Base-by-base conservation (phyloP, 345 rosid genomes). In the Bruguiera sexangula region DNA sequence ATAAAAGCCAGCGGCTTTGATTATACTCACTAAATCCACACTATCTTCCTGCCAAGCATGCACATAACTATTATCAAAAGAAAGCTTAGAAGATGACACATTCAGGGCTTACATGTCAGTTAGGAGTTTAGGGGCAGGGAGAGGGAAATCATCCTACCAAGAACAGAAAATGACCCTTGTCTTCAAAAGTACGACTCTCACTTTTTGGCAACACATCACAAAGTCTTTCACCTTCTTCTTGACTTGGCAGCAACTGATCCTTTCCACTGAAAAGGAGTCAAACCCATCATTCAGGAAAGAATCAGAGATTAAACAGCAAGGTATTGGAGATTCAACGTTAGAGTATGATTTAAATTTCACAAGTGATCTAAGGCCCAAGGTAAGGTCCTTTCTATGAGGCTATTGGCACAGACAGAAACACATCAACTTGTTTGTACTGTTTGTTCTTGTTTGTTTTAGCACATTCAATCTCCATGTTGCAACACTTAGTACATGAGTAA, bases 201-300 rank as follows among this genome's bases (percentile, higher is more conserved):
- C 90, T 73, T 70, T 77, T 83, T 55, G 66, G 78, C 66, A 88
- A 76, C 50, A 80, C 75, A 63, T 39, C 66, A 22, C 73, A 74
- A 65, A 91, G 87, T 68, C 87, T 85, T 75, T 74, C 75, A 68
- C 89, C 82, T 85, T 94, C 98, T 67, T 67, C 86, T 77, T 61
- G 60, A 78, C 94, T 88, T 16, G 96, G 93, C 58, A 91, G 72
- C 65, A 89, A 66, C 59, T 87, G 91, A 85, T 94, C 98, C 73
- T 66, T 87, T 78, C 90, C 95, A 73, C 98, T 91, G 73, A 20
- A 66, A 68, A 30, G 21, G 22, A 36, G 2, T 52, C 66, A 31
- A 26, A 8, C 34, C 21, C 32, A 48, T 60, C 59, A 43, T 32
- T 73, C 21, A 27, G 6, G 21, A 29, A 36, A 60, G 48, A 73